Percentiles rank a stretch among this genome's conserved stretches.
Evolutionary conservation across 345 rosid species (phyloP).

Genomic region (Heritiera fomes): DNA sequence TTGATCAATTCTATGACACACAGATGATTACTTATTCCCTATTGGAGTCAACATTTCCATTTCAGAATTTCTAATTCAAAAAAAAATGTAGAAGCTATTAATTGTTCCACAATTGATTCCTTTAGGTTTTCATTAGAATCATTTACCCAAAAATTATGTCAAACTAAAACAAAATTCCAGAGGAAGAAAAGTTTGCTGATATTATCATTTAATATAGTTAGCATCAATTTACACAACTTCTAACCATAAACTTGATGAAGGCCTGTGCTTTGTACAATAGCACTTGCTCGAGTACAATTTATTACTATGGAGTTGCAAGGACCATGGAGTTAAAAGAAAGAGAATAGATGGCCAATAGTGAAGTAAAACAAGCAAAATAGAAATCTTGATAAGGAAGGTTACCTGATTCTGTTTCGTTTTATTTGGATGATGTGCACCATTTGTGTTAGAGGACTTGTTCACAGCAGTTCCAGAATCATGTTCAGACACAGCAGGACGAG

Average conservation of each 20-base stretch:
- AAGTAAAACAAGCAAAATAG: not conserved
- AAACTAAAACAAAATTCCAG: not conserved
- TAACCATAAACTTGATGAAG: not conserved
- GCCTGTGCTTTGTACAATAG: not conserved
- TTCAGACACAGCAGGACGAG: slow-evolving; percentile 47
- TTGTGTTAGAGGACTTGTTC: slow-evolving; percentile 30
- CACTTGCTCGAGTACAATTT: not conserved
- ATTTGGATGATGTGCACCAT: slow-evolving; percentile 30
- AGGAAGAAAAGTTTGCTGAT: not conserved
- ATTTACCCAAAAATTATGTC: not conserved
- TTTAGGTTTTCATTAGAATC: not conserved
- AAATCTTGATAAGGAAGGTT: not conserved
- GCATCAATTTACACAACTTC: not conserved
- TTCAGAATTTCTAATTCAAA: not conserved
- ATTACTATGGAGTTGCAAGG: not conserved
- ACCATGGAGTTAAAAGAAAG: not conserved
- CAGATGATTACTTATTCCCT: not conserved
- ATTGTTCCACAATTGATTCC: not conserved
- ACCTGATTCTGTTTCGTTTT: slow-evolving; percentile 51
- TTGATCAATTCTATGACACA: not conserved
- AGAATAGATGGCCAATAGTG: not conserved
- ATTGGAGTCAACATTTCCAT: not conserved
- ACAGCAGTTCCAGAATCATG: slow-evolving; percentile 32
- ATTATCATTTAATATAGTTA: not conserved
- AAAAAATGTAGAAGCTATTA: not conserved